A percentile compares a stretch with the other conserved stretches of the same genome.
Conservation (phyloP, 1,284 basidiomycete genomes). For the Entoloma clypeatum region DNA sequence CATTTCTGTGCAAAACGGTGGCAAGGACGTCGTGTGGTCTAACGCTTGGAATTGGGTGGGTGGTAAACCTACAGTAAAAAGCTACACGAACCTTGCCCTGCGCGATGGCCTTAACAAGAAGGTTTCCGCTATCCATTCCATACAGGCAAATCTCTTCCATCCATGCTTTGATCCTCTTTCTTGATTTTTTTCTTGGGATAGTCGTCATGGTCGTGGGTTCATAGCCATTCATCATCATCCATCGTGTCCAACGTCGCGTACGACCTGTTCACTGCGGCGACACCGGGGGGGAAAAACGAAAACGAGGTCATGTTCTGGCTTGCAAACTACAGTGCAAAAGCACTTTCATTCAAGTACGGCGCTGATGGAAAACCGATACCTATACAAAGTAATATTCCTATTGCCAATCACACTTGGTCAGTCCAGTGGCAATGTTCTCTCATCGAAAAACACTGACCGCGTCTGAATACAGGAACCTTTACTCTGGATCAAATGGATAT, state of each 20-base stretch:
- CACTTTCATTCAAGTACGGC: constrained; percentile 50
- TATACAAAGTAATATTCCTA: constrained; percentile 37
- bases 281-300: constrained; percentile 45
- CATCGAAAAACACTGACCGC: neutral
- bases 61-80: too few species aligned
- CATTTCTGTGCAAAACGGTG: too few species aligned
- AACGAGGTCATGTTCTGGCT: constrained; percentile 72
- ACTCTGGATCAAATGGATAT: constrained; percentile 52
- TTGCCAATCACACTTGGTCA: constrained; percentile 53
- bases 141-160: too few species aligned
- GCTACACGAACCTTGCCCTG: too few species aligned
- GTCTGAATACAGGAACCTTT: constrained; percentile 44
- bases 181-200: constrained; percentile 11
- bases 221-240: constrained; percentile 26
- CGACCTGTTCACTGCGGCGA: constrained; percentile 58
- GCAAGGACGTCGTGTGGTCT: too few species aligned
- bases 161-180: neutral
- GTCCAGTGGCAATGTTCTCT: constrained; percentile 4
- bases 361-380: constrained; percentile 46
- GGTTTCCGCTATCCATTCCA: too few species aligned
- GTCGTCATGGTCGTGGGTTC: constrained; percentile 38
- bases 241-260: constrained; percentile 55
- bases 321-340: constrained; percentile 52
- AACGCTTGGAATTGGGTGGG: too few species aligned
- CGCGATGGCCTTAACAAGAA: too few species aligned